phyloP scores from a whole-genome alignment of 352 stramenopile genomes.

The Chrysophaeum taylorii region DNA sequence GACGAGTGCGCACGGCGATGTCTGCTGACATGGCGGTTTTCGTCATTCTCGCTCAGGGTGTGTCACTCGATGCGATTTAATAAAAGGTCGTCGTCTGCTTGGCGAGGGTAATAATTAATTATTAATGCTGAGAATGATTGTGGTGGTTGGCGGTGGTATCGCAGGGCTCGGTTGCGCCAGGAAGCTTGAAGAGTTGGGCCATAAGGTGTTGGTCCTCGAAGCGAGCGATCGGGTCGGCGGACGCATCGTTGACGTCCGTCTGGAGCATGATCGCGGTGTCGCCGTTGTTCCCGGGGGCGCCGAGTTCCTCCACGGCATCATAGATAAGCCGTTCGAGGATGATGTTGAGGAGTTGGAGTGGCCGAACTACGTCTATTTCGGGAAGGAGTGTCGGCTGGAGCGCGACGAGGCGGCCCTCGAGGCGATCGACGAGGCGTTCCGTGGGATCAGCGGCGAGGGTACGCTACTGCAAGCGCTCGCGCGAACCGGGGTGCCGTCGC shows the following conservation, averaged over 20 bases:
- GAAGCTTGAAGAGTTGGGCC: not conserved
- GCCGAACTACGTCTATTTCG: not conserved
- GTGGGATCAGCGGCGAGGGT: not conserved
- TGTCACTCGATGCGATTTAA: too few relatives aligned
- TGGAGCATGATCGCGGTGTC: too few relatives aligned
- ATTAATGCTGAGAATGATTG: too few relatives aligned
- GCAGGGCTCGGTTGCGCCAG: constrained; percentile 18
- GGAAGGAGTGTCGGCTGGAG: not conserved
- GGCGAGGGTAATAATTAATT: too few relatives aligned
- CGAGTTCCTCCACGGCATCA: constrained; percentile 11
- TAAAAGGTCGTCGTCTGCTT: too few relatives aligned
- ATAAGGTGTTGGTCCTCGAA: constrained; percentile 8
- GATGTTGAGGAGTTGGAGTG: not conserved
- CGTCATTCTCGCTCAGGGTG: too few relatives aligned
- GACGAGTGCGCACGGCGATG: too few relatives aligned
- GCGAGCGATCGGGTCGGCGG: constrained; percentile 11
- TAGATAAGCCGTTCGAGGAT: too few relatives aligned
- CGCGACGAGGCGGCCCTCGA: not conserved
- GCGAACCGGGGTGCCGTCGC: not conserved
- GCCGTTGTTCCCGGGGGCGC: not conserved
- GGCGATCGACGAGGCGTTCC: not conserved
- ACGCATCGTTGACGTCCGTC: not conserved
- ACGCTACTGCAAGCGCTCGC: not conserved
- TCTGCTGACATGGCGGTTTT: too few relatives aligned
- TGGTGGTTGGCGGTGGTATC: constrained; percentile 20